phyloP scores from a whole-genome alignment of 2,329 filamentous ascomycete species.

The Diaporthe australafricana region DNA sequence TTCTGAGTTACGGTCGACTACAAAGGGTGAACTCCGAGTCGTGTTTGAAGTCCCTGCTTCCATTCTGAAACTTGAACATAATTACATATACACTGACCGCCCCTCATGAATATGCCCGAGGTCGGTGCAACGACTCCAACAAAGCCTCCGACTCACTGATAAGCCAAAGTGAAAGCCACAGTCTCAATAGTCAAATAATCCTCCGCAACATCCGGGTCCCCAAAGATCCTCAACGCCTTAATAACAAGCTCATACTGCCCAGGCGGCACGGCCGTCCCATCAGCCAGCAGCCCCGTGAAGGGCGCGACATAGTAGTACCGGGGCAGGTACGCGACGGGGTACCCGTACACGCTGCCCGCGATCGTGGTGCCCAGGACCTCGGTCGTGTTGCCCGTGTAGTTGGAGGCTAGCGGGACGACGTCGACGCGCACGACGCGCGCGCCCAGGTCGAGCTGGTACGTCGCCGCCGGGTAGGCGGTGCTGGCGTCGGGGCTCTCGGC shows the following conservation, averaged over 20 bases:
- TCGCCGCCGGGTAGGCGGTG: constrained; percentile 14
- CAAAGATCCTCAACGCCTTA: constrained; percentile 42
- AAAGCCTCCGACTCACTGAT: not conserved
- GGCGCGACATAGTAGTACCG: constrained; percentile 30
- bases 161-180: constrained; percentile 27
- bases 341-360: constrained; percentile 41
- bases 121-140: not conserved
- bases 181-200: constrained; percentile 41
- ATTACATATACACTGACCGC: no score
- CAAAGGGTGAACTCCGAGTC: no score
- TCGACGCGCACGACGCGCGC: constrained; percentile 40
- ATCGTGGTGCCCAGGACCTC: constrained; percentile 40
- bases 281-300: constrained; percentile 42
- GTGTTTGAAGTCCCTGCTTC: no score
- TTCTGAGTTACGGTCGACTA: no score
- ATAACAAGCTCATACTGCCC: constrained; percentile 43
- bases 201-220: constrained; percentile 39
- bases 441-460: constrained; percentile 36
- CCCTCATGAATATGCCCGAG: no score
- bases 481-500: not conserved
- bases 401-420: constrained; percentile 38
- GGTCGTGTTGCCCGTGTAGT: constrained; percentile 35
- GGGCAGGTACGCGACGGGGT: constrained; percentile 37
- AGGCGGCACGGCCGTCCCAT: constrained; percentile 41
- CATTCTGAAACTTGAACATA: not conserved